Percentiles rank a stretch among this genome's conserved stretches.
Evolutionary conservation across 768 basidiomycete species (phyloP).

Genomic region (Amanita pallidorosea): DNA sequence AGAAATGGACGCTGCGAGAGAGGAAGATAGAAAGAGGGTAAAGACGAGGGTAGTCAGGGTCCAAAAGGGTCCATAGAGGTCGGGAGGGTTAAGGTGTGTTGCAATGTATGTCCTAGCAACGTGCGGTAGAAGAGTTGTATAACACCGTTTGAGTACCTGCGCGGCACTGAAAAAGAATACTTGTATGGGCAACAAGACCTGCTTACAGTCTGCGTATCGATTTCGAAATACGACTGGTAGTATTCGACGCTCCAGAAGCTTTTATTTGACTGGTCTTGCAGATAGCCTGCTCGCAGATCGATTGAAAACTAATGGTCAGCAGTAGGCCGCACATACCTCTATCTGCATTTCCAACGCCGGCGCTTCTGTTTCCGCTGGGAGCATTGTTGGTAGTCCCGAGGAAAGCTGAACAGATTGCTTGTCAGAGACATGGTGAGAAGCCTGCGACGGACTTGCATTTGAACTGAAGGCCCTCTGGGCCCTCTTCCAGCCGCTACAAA

Average conservation of each 20-base stretch:
- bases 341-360: conserved; percentile 40
- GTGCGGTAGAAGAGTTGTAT: conserved; percentile 68
- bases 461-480: conserved; percentile 60
- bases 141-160: conserved; percentile 66
- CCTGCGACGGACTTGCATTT: conserved; percentile 36
- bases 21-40: conserved; percentile 86
- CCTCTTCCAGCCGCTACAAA: conserved; percentile 48
- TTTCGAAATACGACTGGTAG: conserved; percentile 82
- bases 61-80: conserved; percentile 95
- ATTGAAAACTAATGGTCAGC: not conserved
- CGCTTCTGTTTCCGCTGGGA: conserved; percentile 18
- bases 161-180: conserved; percentile 2
- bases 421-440: not conserved
- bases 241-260: conserved; percentile 77
- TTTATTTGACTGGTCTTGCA: conserved; percentile 42
- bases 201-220: conserved; percentile 67
- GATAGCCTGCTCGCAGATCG: conserved; percentile 39
- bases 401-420: conserved; percentile 35
- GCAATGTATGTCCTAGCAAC: conserved; percentile 47
- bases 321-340: conserved; percentile 21
- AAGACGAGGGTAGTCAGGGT: conserved; percentile 93
- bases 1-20: conserved; percentile 78
- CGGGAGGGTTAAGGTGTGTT: conserved; percentile 54
- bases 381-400: conserved; percentile 31
- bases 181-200: not conserved